These are phyloP conservation scores for Phtheirospermum japonicum DNA, from an alignment of 257 asterid genomes.

Conservation along the genomic window DNA sequence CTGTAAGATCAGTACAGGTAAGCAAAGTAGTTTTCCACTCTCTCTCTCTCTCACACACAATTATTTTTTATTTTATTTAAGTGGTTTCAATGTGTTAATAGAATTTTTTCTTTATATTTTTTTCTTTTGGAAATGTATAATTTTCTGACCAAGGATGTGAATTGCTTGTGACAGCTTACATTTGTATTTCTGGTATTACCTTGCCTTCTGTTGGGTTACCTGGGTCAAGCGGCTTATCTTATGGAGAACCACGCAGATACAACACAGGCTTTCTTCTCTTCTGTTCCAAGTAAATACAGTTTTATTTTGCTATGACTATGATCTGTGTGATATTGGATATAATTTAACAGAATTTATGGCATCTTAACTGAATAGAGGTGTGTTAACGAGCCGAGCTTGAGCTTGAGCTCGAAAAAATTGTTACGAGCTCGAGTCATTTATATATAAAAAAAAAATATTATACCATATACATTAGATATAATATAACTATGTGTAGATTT, in stretches of 20 bases:
- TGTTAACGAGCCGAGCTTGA: background rate
- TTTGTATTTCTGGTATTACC: slow-evolving; percentile 84
- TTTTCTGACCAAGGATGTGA: slow-evolving; percentile 29
- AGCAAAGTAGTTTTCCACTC: slow-evolving; percentile 26
- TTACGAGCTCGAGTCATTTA: background rate
- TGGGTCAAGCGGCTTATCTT: slow-evolving; percentile 99
- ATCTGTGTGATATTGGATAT: slow-evolving; percentile 20
- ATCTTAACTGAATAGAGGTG: slow-evolving; percentile 17
- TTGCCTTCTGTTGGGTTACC: slow-evolving; percentile 94
- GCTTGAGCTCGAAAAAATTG: background rate
- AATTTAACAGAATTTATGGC: slow-evolving; percentile 22
- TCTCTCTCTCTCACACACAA: background rate
- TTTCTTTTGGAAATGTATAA: slow-evolving; percentile 4
- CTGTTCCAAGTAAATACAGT: slow-evolving; percentile 75
- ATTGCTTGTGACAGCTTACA: slow-evolving; percentile 68
- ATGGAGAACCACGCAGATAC: slow-evolving; percentile 94
- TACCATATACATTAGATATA: background rate
- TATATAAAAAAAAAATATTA: background rate
- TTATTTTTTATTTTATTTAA: background rate
- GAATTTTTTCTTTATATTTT: background rate
- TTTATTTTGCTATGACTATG: slow-evolving; percentile 21
- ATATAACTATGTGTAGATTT: too few relatives aligned
- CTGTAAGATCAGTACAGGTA: slow-evolving; percentile 97
- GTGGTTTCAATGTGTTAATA: slow-evolving; percentile 19
- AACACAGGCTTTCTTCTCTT: slow-evolving; percentile 90